These are phyloP conservation scores for Paraphaeosphaeria sporulosa DNA, from an alignment of 2,329 filamentous ascomycete species.

Conservation along the genomic window DNA sequence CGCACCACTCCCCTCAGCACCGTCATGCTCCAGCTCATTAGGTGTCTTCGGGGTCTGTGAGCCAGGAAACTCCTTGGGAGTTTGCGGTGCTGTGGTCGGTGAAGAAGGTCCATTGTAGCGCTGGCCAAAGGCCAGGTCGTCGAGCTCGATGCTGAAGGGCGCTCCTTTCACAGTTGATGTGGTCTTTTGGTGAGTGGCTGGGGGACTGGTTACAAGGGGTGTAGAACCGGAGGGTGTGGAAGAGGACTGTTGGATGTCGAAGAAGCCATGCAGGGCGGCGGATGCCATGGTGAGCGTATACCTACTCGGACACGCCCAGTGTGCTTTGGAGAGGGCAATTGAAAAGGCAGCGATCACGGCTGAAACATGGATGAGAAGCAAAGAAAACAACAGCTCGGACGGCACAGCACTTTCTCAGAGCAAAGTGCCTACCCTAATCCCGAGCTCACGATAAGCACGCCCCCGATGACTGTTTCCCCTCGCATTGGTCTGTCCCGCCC, in stretches of 20 bases:
- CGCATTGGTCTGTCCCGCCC: conserved; percentile 17
- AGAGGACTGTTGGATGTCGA: conserved; percentile 49
- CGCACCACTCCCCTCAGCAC: conserved; percentile 53
- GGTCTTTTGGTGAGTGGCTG: conserved; percentile 44
- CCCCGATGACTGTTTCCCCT: too few species aligned
- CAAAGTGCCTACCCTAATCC: neutral
- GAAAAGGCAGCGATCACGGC: neutral
- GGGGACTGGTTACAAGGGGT: conserved; percentile 46
- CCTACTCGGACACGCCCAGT: neutral
- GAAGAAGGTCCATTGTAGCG: conserved; percentile 28
- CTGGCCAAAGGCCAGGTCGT: conserved; percentile 33
- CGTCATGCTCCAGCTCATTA: conserved; percentile 62
- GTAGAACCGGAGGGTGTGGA: neutral
- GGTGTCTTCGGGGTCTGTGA: conserved; percentile 42
- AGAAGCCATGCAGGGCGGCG: conserved; percentile 48
- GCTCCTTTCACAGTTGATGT: conserved; percentile 26
- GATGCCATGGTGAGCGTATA: conserved; percentile 42
- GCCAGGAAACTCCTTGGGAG: conserved; percentile 24
- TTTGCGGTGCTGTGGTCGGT: conserved; percentile 16
- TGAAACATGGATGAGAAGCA: neutral
- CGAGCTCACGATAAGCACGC: conserved; percentile 12
- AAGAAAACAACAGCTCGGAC: neutral
- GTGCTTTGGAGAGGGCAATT: neutral
- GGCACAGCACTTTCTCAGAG: neutral
- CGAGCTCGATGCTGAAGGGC: conserved; percentile 45